A percentile compares a stretch with the other conserved stretches of the same genome.
Evolutionary conservation across 1,139 yeast genomes (phyloP).

Genomic region (Kodamaea sp.): DNA sequence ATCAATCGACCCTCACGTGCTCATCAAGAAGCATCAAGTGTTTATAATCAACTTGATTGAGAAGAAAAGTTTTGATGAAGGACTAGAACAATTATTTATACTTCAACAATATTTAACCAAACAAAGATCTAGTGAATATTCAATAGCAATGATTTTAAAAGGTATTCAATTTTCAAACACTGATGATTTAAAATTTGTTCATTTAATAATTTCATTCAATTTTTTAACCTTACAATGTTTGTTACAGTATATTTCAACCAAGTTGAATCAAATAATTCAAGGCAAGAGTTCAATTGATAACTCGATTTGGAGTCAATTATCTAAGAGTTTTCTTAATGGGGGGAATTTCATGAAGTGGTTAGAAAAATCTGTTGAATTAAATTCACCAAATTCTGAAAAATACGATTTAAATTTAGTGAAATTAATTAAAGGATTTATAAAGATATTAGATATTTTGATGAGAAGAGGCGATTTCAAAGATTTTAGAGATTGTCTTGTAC

Average conservation of each 20-base stretch:
- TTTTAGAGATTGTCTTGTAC: conserved; percentile 7
- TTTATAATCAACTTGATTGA: conserved; percentile 29
- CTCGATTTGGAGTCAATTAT: conserved; percentile 13
- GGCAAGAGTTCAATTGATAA: conserved; percentile 12
- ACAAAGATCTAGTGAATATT: conserved; percentile 1
- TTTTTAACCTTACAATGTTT: conserved; percentile 30
- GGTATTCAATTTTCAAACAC: conserved; percentile 3
- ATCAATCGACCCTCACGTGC: conserved; percentile 1
- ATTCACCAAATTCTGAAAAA: conserved; percentile 9
- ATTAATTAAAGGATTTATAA: conserved; percentile 24
- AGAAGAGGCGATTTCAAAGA: conserved; percentile 2
- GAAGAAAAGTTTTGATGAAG: conserved; percentile 16
- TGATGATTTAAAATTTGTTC: conserved; percentile 14
- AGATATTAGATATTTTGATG: conserved; percentile 14
- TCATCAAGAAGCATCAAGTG: conserved; percentile 28
- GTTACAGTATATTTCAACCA: conserved; percentile 24
- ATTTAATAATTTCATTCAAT: conserved; percentile 29
- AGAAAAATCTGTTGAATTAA: conserved; percentile 9
- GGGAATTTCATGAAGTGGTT: conserved; percentile 28
- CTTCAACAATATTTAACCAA: conserved; percentile 10
- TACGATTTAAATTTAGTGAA: conserved; percentile 19
- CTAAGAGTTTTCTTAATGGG: conserved; percentile 19
- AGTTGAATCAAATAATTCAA: conserved; percentile 15
- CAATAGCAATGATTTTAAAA: neutral
- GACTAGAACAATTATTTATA: conserved; percentile 11